Conservation (phyloP, 441 rosid genomes). For the Theobroma grandiflorum region DNA sequence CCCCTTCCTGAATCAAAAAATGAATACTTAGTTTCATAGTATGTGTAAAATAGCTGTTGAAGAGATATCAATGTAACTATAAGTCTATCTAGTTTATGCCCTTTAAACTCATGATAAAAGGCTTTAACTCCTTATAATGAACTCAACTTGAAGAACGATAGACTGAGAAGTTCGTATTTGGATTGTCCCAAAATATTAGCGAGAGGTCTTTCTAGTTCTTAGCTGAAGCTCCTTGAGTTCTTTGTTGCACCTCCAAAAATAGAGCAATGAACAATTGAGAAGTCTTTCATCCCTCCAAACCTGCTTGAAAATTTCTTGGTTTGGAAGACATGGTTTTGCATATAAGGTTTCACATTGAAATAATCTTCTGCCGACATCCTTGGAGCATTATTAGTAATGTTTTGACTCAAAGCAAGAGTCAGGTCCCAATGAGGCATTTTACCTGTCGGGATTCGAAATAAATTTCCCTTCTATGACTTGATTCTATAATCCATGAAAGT, state of each 20-base stretch:
- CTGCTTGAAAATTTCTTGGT: not conserved
- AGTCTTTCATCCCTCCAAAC: not conserved
- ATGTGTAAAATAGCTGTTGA: not conserved
- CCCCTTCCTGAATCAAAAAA: not conserved
- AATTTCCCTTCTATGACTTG: not conserved
- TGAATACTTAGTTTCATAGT: not conserved
- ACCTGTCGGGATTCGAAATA: not conserved
- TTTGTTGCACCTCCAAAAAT: not conserved
- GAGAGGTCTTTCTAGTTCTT: not conserved
- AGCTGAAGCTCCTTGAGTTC: not conserved
- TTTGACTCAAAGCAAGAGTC: not conserved
- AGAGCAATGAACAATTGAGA: not conserved
- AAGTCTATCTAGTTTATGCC: not conserved
- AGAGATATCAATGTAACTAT: not conserved
- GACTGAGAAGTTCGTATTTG: not conserved
- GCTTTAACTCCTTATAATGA: not conserved
- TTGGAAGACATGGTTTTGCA: not conserved
- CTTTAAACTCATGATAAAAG: not conserved
- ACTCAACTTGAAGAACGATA: not conserved
- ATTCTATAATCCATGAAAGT: not conserved
- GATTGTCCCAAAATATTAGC: not conserved
- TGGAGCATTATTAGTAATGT: not conserved
- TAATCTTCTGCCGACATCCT: not conserved
- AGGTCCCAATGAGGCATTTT: not conserved
- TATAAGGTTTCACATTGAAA: not conserved